Evolutionary conservation across 2,329 filamentous ascomycete species (phyloP).

Genomic region (Fusarium setosum): DNA sequence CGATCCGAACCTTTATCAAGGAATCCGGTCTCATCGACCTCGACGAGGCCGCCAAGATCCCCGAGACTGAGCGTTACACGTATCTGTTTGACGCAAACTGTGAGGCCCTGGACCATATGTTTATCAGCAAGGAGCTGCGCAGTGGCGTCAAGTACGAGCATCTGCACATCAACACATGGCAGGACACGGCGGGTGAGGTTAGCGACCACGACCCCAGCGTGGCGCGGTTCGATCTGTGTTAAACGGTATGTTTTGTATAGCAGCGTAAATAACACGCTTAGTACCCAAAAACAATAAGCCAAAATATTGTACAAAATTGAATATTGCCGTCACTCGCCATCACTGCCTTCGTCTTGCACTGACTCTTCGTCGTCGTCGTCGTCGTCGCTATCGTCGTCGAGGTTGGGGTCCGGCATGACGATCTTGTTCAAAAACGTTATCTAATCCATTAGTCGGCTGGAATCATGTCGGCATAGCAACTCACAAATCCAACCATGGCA

Average conservation of each 20-base stretch:
- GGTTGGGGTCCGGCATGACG: constrained; percentile 75
- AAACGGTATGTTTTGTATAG: too few relatives aligned
- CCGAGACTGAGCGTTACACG: constrained; percentile 72
- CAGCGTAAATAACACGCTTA: too few relatives aligned
- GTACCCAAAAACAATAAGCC: too few relatives aligned
- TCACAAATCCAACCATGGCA: constrained; percentile 83
- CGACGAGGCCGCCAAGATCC: constrained; percentile 67
- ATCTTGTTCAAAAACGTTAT: constrained; percentile 78
- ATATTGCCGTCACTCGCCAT: constrained; percentile 12
- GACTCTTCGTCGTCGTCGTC: constrained; percentile 48
- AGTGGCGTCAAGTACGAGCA: constrained; percentile 67
- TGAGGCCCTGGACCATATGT: constrained; percentile 78
- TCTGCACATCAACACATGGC: constrained; percentile 79
- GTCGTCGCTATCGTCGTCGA: constrained; percentile 55
- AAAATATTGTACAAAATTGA: background rate
- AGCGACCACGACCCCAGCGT: constrained; percentile 79
- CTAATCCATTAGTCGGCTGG: constrained; percentile 51
- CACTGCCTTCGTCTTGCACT: constrained; percentile 14
- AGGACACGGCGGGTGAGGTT: constrained; percentile 63
- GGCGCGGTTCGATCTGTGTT: constrained; percentile 71
- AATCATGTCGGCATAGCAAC: constrained; percentile 43
- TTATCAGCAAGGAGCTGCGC: constrained; percentile 66
- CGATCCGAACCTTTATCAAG: constrained; percentile 64
- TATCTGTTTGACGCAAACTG: constrained; percentile 78
- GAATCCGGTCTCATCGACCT: constrained; percentile 69